Evolutionary conservation across 495 filamentous ascomycete species (phyloP).

Genomic region (Lichina pygmaea): DNA sequence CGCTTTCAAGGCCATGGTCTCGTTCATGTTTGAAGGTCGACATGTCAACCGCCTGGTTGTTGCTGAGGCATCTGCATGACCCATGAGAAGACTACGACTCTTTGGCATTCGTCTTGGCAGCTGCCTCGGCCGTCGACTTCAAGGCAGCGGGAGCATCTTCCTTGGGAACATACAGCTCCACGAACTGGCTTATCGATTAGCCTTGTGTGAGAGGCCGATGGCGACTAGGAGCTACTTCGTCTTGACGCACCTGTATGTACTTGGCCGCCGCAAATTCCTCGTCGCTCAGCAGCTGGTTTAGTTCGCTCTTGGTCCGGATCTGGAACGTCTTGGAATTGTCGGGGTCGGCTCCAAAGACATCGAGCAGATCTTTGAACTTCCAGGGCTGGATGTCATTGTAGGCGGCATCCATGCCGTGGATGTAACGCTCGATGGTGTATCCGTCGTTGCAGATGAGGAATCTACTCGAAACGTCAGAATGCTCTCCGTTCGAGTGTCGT

Average conservation of each 20-base stretch:
- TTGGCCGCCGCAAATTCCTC: slow-evolving; percentile 13
- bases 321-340: slow-evolving; percentile 10
- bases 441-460: slow-evolving; percentile 24
- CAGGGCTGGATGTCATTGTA: slow-evolving; percentile 24
- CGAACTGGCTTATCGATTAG: slow-evolving; percentile 34
- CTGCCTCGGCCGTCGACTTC: slow-evolving; percentile 32
- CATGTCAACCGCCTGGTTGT: too few species aligned
- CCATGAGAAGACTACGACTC: too few species aligned
- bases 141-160: slow-evolving; percentile 52
- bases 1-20: too few species aligned
- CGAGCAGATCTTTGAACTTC: slow-evolving; percentile 15
- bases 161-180: slow-evolving; percentile 67
- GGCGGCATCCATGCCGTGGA: slow-evolving; percentile 17
- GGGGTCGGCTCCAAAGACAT: slow-evolving; percentile 13
- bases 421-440: slow-evolving; percentile 24
- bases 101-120: slow-evolving; percentile 41
- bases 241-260: slow-evolving; percentile 11
- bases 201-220: slow-evolving; percentile 7
- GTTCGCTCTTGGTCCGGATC: slow-evolving; percentile 12
- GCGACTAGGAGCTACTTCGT: neutral
- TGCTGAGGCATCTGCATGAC: too few species aligned
- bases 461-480: slow-evolving; percentile 2
- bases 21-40: too few species aligned
- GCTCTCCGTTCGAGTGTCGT: neutral
- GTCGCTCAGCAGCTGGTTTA: slow-evolving; percentile 13